These are phyloP conservation scores for Parasitella parasitica DNA, from an alignment of 371 early-diverging fungal species.

Conservation along the genomic window DNA sequence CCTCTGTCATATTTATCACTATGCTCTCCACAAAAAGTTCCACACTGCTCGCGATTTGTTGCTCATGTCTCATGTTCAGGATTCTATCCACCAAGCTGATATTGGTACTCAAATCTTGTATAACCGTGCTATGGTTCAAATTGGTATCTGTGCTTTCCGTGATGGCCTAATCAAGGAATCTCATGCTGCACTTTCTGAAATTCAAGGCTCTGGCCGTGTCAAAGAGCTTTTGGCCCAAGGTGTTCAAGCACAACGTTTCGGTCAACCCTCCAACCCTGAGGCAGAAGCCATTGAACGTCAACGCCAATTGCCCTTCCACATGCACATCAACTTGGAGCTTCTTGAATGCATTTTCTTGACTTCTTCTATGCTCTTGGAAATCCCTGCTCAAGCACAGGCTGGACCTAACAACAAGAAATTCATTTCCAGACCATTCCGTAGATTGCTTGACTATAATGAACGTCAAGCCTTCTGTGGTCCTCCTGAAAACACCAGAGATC, in stretches of 20 bases:
- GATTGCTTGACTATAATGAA: constrained; percentile 92
- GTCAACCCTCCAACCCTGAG: constrained; percentile 72
- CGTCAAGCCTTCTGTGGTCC: constrained; percentile 95
- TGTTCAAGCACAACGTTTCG: constrained; percentile 72
- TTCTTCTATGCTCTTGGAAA: constrained; percentile 94
- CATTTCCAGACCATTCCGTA: constrained; percentile 90
- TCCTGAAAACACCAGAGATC: constrained; percentile 96
- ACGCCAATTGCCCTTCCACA: constrained; percentile 97
- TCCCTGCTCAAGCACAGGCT: constrained; percentile 92
- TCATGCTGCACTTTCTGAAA: constrained; percentile 85
- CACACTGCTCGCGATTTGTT: constrained; percentile 93
- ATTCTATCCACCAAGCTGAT: constrained; percentile 88
- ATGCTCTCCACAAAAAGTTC: constrained; percentile 93
- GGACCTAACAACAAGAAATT: constrained; percentile 78
- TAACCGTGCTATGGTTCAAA: constrained; percentile 95
- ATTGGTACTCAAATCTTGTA: constrained; percentile 91
- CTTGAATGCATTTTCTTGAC: constrained; percentile 96
- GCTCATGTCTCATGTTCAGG: constrained; percentile 97
- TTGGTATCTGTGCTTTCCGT: constrained; percentile 97
- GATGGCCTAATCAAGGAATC: constrained; percentile 89
- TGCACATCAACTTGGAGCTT: constrained; percentile 98
- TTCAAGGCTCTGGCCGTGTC: constrained; percentile 82
- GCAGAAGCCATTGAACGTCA: constrained; percentile 85
- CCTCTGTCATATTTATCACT: constrained; percentile 96
- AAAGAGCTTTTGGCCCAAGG: constrained; percentile 97